Evolutionary conservation across 345 rosid genomes (phyloP).

Genomic region (Clarkia xantiana): DNA sequence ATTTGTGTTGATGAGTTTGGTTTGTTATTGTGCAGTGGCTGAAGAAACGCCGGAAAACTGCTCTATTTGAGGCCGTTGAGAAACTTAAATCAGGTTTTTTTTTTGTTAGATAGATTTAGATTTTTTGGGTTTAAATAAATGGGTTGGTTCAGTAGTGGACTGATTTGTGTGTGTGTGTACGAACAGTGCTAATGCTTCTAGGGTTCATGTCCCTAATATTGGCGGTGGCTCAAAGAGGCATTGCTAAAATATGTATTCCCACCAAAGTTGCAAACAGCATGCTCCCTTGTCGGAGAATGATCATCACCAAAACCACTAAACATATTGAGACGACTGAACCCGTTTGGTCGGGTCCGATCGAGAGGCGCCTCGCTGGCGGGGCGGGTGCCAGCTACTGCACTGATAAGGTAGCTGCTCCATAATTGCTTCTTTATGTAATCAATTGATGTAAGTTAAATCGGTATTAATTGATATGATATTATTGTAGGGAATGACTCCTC

Average conservation of each 20-base stretch:
- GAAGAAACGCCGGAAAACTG: conserved; percentile 31
- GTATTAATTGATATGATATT: background rate
- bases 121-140: background rate
- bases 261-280: conserved; percentile 26
- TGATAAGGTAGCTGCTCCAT: conserved; percentile 23
- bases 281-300: conserved; percentile 36
- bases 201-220: conserved; percentile 67
- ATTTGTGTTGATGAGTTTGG: background rate
- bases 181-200: conserved; percentile 49
- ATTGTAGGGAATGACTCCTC: conserved; percentile 34
- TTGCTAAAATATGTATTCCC: conserved; percentile 52
- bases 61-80: conserved; percentile 50
- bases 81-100: conserved; percentile 48
- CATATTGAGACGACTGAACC: background rate
- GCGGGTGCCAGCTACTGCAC: conserved; percentile 19
- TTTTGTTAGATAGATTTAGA: background rate
- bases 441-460: background rate
- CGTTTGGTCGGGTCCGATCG: background rate
- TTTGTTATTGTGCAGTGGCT: conserved; percentile 37
- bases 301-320: conserved; percentile 9
- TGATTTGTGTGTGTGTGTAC: no score
- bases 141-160: background rate
- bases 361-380: conserved; percentile 18
- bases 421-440: background rate
- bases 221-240: conserved; percentile 30